phyloP scores from a whole-genome alignment of 352 stramenopile genomes.

The Phytophthora pistaciae region DNA sequence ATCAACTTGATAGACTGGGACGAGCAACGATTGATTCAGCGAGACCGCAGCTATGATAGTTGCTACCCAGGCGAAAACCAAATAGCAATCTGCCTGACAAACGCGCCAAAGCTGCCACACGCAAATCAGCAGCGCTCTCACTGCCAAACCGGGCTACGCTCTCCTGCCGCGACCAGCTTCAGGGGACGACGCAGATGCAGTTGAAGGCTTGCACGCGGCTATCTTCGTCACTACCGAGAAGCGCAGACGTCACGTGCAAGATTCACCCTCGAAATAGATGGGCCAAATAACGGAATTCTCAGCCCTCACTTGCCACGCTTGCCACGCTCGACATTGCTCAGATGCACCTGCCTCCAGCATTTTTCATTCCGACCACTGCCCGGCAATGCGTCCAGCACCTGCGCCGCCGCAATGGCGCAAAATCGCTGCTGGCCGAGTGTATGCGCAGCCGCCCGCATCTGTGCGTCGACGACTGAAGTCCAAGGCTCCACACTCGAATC shows the following conservation, averaged over 20 bases:
- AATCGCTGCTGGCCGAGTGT: neutral
- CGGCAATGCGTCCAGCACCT: slow-evolving; percentile 21
- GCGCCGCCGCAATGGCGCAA: slow-evolving; percentile 10
- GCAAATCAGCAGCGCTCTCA: neutral
- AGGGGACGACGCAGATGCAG: neutral
- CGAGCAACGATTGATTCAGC: no score
- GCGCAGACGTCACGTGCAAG: slow-evolving; percentile 1
- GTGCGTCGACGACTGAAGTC: slow-evolving; percentile 17
- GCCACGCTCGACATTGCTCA: neutral
- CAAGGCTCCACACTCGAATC: slow-evolving; percentile 16
- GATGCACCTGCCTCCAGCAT: slow-evolving; percentile 7
- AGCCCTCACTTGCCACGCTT: neutral
- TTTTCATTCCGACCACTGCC: slow-evolving; percentile 29
- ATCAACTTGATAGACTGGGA: no score
- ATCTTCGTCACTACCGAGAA: slow-evolving; percentile 24
- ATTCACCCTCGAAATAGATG: slow-evolving; percentile 21
- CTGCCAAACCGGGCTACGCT: neutral
- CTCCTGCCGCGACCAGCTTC: neutral
- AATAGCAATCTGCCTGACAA: no score
- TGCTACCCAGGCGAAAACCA: no score
- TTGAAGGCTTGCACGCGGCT: neutral
- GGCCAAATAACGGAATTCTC: slow-evolving; percentile 23
- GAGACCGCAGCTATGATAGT: no score
- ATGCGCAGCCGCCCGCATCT: slow-evolving; percentile 7
- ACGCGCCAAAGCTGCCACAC: no score